Base-by-base conservation (phyloP, 129 eudicot genomes). In the Tagetes patula region DNA sequence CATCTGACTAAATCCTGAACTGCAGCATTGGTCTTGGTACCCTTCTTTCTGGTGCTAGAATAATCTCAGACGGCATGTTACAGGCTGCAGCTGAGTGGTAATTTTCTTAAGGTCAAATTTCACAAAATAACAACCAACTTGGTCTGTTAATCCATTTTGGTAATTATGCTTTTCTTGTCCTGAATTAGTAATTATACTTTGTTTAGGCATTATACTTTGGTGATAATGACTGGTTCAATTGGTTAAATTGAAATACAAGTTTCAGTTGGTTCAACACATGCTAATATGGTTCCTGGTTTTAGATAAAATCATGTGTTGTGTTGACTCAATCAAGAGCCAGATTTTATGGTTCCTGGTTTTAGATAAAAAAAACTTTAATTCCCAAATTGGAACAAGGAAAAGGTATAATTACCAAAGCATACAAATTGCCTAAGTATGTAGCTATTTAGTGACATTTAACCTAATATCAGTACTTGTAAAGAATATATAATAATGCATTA, bases 1-100 rank as follows among this genome's bases (percentile, higher is more conserved):
- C 27, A 49, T 11, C n/a, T 68, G 70, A 33, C 54, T 43, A 40
- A 77, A 54, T 78, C 56, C 9, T 36, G 66, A 38, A 67, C 40
- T 80, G 75, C 88, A 94, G 96, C 67, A 87, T 94, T 82, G 98
- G 98, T 71, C 92, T 94, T 48, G 96, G 98, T 77, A 88, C 96
- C 73, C 97, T 94, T 75, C 80, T 94, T 20, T 90, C 96, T 33
- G 98, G 97, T 46, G 83, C 97, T 62, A 83, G 91, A 80, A 71
- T 88, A 55, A 77, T 94, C 78, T 94, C 98, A 4, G 96, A 94
- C 74, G 97, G 93, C 81, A 94, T 94, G 98, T 79, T 94, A 83
- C 98, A 94, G 81, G 98, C 97, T 74, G 97, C 98, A 75, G 92
- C 98, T 69, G 98, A 94, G 80, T 87, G 97, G 98, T 90, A 86